Conservation (phyloP, 345 rosid genomes). For the Lumnitzera racemosa region DNA sequence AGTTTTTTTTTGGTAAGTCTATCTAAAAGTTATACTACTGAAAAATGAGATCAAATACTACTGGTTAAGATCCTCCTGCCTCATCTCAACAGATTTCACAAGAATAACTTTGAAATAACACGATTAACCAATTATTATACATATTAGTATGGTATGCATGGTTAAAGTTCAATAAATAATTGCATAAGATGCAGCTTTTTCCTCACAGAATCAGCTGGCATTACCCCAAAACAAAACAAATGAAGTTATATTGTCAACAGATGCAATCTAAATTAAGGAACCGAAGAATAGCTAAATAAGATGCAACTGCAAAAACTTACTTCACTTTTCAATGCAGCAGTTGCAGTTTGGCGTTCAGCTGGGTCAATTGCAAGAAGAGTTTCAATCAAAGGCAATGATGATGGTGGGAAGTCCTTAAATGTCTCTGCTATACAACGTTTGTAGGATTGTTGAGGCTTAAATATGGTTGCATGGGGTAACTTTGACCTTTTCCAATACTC, state of each 20-base stretch:
- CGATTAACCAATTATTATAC: neutral
- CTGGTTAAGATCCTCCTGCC: neutral
- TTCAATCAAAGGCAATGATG: conserved; percentile 60
- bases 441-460: conserved; percentile 69
- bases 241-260: neutral
- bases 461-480: conserved; percentile 75
- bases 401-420: conserved; percentile 62
- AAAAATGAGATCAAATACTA: no score
- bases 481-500: conserved; percentile 76
- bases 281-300: neutral
- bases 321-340: conserved; percentile 60
- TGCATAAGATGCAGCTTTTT: no score
- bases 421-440: conserved; percentile 59
- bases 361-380: conserved; percentile 73
- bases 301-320: conserved; percentile 28
- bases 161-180: no score
- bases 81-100: neutral
- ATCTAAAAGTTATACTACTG: no score
- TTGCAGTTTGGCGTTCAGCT: conserved; percentile 55
- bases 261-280: neutral
- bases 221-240: no score
- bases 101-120: conserved; percentile 3
- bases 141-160: neutral
- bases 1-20: no score
- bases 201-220: no score